phyloP scores from a whole-genome alignment of 23 red algal genomes.

The Gracilaria gracilis region DNA sequence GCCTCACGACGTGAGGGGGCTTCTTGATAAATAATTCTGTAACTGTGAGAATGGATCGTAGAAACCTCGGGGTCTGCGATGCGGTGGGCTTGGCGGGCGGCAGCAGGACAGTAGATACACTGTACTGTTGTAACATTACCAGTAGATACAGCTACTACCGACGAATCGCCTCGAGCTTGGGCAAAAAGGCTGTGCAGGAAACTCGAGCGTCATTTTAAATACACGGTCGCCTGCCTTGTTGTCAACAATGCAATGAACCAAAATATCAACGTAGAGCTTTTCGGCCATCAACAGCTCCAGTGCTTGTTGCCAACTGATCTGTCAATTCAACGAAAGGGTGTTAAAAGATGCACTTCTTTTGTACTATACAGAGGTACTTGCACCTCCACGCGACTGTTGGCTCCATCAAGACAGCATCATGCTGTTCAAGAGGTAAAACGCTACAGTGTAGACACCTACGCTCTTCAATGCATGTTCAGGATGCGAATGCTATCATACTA shows the following conservation, averaged over 20 bases:
- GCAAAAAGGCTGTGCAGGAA: background rate
- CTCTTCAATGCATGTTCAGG: too few relatives aligned
- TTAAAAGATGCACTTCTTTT: too few relatives aligned
- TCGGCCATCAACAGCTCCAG: background rate
- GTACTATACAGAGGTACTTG: too few relatives aligned
- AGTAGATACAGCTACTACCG: too few relatives aligned
- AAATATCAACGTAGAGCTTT: background rate
- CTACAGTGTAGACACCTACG: too few relatives aligned
- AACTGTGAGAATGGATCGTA: background rate
- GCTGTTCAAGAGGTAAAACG: too few relatives aligned
- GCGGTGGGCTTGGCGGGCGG: background rate
- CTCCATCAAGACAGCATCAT: too few relatives aligned
- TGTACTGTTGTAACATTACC: background rate
- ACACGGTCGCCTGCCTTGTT: background rate
- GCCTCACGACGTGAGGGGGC: background rate
- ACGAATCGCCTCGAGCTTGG: background rate
- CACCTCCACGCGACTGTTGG: too few relatives aligned
- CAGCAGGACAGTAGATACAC: too few relatives aligned
- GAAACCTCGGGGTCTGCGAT: background rate
- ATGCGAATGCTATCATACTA: too few relatives aligned
- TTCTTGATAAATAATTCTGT: background rate
- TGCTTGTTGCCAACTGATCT: background rate
- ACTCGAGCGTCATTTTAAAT: background rate
- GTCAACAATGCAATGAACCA: conserved; percentile 1
- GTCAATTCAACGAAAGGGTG: too few relatives aligned